Conservation (phyloP, 352 stramenopile species). For the Globisporangium iwayamae region DNA sequence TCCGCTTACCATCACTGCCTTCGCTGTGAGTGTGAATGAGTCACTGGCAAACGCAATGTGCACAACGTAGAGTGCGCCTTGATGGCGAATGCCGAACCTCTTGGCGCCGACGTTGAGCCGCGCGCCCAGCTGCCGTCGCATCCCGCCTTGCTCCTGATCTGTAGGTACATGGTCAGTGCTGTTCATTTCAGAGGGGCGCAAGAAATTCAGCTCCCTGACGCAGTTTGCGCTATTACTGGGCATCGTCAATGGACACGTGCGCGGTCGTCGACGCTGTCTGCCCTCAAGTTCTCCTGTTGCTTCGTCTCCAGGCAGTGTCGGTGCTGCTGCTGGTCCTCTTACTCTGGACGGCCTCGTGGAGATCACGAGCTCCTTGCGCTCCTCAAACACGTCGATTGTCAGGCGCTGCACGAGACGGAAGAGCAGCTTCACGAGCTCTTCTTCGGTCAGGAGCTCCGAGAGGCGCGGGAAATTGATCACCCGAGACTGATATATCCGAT, state of each 20-base stretch:
- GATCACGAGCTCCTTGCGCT: slow-evolving; percentile 26
- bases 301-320: background rate
- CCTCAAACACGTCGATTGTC: slow-evolving; percentile 36
- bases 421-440: slow-evolving; percentile 58
- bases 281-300: background rate
- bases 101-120: slow-evolving; percentile 7
- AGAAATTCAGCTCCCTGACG: background rate
- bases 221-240: slow-evolving; percentile 17
- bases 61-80: slow-evolving; percentile 5
- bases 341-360: slow-evolving; percentile 14
- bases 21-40: background rate
- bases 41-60: slow-evolving; percentile 2
- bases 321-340: background rate
- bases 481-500: slow-evolving; percentile 22
- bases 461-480: slow-evolving; percentile 66
- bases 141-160: background rate
- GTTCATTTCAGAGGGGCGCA: background rate
- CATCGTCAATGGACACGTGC: slow-evolving; percentile 54
- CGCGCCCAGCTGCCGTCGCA: slow-evolving; percentile 8
- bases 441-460: slow-evolving; percentile 51
- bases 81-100: slow-evolving; percentile 2
- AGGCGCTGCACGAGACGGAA: slow-evolving; percentile 53
- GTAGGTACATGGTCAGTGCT: background rate
- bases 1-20: background rate
- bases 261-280: slow-evolving; percentile 4